Evolutionary conservation across 805 yeast genomes (phyloP).

Genomic region (Pichia membranifaciens): DNA sequence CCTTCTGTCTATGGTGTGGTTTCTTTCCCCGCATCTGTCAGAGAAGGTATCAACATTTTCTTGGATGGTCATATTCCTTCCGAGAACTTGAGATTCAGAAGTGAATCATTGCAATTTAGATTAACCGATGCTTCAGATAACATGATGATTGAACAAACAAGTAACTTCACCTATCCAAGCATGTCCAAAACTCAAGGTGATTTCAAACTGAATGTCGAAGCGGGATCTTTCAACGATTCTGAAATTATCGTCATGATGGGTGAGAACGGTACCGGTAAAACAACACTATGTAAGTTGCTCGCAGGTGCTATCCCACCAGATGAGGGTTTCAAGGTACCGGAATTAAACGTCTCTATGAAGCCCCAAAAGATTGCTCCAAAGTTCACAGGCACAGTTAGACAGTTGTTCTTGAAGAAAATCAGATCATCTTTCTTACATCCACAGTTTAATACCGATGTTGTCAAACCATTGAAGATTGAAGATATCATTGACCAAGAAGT

Average conservation of each 20-base stretch:
- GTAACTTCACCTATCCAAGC: constrained; percentile 69
- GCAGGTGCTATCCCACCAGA: constrained; percentile 94
- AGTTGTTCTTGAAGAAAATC: constrained; percentile 92
- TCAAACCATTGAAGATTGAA: constrained; percentile 90
- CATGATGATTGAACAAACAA: constrained; percentile 67
- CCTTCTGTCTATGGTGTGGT: constrained; percentile 99
- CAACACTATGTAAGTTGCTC: constrained; percentile 90
- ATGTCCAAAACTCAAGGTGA: constrained; percentile 94
- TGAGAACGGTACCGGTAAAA: constrained; percentile 99
- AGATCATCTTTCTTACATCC: constrained; percentile 91
- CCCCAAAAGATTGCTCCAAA: constrained; percentile 99
- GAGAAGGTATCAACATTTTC: constrained; percentile 99
- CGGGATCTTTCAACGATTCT: constrained; percentile 91
- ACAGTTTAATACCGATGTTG: constrained; percentile 97
- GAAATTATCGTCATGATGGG: constrained; percentile 99
- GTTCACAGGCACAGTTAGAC: constrained; percentile 98
- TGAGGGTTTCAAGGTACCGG: constrained; percentile 71
- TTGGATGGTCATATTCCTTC: constrained; percentile 97
- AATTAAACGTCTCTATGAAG: constrained; percentile 91
- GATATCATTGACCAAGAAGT: constrained; percentile 97
- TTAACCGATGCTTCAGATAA: constrained; percentile 84
- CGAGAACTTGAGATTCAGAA: constrained; percentile 94
- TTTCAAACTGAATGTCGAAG: constrained; percentile 73
- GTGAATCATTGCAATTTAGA: constrained; percentile 91
- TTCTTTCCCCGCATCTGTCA: constrained; percentile 90